A percentile compares a stretch with the other conserved stretches of the same genome.
Conservation (phyloP, 2,329 filamentous ascomycete genomes). For the Pseudogymnoascus sp. region DNA sequence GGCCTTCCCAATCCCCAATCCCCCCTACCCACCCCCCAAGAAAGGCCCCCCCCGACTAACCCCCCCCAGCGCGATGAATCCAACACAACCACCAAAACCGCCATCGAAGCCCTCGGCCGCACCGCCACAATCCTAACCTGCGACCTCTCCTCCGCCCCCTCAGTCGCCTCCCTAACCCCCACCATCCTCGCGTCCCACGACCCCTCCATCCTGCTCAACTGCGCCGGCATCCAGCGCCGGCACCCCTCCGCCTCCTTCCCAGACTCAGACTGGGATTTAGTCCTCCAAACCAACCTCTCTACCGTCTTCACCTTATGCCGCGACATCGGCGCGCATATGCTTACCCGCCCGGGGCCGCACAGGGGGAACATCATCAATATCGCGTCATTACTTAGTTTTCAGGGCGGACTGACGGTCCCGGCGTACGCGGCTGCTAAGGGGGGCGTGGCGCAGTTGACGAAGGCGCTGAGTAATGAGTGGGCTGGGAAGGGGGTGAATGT, state of each 20-base stretch:
- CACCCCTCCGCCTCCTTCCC: conserved; percentile 71
- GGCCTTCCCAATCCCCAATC: neutral
- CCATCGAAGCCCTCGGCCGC: conserved; percentile 56
- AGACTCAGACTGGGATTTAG: conserved; percentile 65
- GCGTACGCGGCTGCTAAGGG: conserved; percentile 80
- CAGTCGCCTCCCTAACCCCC: conserved; percentile 53
- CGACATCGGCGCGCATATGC: conserved; percentile 72
- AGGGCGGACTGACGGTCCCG: conserved; percentile 76
- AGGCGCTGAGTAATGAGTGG: conserved; percentile 83
- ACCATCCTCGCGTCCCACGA: conserved; percentile 49
- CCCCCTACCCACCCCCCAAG: neutral
- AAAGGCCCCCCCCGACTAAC: neutral
- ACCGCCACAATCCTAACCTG: conserved; percentile 59
- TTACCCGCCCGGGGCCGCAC: conserved; percentile 44
- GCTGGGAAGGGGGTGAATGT: conserved; percentile 68
- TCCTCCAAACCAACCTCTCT: conserved; percentile 80
- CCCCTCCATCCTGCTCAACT: conserved; percentile 70
- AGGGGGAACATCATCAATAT: conserved; percentile 72
- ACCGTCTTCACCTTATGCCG: conserved; percentile 71
- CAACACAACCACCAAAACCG: conserved; percentile 43
- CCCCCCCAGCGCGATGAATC: conserved; percentile 21
- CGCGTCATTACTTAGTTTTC: conserved; percentile 69
- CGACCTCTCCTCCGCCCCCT: conserved; percentile 54
- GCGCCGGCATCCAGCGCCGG: conserved; percentile 75
- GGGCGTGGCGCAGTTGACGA: conserved; percentile 73